Percentiles rank a stretch among this genome's conserved stretches.
These are phyloP conservation scores for Sarocladium strictum DNA, from an alignment of 2,329 filamentous ascomycete genomes.

Conservation along the genomic window DNA sequence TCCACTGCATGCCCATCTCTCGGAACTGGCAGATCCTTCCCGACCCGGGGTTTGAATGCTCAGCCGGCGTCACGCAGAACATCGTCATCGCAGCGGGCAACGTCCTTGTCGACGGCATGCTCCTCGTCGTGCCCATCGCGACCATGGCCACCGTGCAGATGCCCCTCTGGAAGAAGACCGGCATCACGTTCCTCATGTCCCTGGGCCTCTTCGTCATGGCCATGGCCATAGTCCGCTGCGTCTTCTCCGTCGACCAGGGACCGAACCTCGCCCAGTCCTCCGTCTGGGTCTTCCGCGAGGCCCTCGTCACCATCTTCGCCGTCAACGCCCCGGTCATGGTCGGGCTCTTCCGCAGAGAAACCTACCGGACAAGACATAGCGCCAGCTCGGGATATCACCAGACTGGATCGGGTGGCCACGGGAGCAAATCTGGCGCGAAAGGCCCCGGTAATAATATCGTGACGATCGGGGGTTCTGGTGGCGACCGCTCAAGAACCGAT, in stretches of 20 bases:
- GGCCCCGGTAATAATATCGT: not conserved
- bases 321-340: slow-evolving; percentile 9
- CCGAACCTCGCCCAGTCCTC: slow-evolving; percentile 8
- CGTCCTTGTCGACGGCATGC: slow-evolving; percentile 7
- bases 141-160: slow-evolving; percentile 1
- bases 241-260: slow-evolving; percentile 7
- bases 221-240: slow-evolving; percentile 9
- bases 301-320: slow-evolving; percentile 10
- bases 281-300: slow-evolving; percentile 10
- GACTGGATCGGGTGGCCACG: not conserved
- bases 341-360: slow-evolving; percentile 7
- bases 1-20: slow-evolving; percentile 6
- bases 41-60: slow-evolving; percentile 10
- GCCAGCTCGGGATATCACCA: not conserved
- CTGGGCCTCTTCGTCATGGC: slow-evolving; percentile 10
- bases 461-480: not conserved
- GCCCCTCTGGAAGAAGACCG: slow-evolving; percentile 1
- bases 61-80: slow-evolving; percentile 8
- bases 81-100: slow-evolving; percentile 9
- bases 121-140: slow-evolving; percentile 5
- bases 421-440: not conserved
- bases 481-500: not conserved
- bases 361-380: not conserved
- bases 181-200: slow-evolving; percentile 9
- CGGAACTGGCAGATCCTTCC: slow-evolving; percentile 10